Conservation (phyloP, 169 alveolate species). For the Miamiensis avidus region DNA sequence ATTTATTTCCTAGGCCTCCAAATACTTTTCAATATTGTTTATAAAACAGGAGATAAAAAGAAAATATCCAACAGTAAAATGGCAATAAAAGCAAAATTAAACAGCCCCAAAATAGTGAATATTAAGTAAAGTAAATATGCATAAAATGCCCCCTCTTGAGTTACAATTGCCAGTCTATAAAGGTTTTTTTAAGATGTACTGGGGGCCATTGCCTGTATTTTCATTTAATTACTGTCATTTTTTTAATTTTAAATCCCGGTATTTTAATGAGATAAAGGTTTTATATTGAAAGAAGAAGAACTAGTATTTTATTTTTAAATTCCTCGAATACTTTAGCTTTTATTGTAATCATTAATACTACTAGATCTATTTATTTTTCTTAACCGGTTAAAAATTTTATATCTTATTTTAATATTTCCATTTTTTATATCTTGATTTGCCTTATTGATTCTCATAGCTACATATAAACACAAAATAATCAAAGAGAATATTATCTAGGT, state of each 20-base stretch:
- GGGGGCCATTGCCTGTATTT: not conserved
- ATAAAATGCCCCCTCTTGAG: not conserved
- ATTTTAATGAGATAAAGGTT: no score
- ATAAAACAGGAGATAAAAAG: not conserved
- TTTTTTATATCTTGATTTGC: not conserved
- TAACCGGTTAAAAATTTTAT: no score
- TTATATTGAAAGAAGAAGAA: no score
- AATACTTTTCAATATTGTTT: not conserved
- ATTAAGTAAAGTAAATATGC: not conserved
- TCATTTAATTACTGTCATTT: no score
- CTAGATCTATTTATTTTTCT: no score
- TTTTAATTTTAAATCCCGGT: no score
- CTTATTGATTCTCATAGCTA: not conserved
- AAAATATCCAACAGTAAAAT: not conserved
- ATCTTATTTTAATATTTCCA: no score
- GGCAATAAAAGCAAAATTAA: not conserved
- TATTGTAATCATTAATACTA: no score
- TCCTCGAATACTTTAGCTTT: no score
- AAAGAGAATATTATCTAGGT: no score
- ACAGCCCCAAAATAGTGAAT: not conserved
- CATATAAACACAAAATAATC: not conserved
- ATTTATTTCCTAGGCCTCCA: not conserved
- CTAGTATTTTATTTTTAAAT: no score
- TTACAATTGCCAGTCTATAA: no score
- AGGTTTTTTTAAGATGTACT: not conserved